Percentiles rank a stretch among this genome's conserved stretches.
Conservation (phyloP, 176 grass and related monocot species). For the sorghum (Sorghum bicolor) region DNA sequence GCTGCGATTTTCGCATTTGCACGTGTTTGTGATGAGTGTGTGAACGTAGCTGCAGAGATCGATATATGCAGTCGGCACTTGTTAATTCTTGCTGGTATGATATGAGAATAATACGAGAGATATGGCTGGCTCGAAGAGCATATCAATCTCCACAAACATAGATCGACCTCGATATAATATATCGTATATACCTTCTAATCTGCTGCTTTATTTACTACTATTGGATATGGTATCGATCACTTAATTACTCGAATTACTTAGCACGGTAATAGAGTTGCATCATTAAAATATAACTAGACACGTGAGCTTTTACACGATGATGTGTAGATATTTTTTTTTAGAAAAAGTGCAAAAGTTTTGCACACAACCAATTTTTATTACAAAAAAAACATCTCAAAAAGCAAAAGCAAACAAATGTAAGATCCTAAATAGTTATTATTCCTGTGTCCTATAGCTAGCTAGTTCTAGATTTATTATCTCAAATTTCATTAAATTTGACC, state of each 20-base stretch:
- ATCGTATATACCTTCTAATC: neutral
- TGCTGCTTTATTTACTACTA: neutral
- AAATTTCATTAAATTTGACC: too few species aligned
- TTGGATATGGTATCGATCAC: neutral
- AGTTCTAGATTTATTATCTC: too few species aligned
- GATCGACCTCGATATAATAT: too few species aligned
- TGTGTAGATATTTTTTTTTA: too few species aligned
- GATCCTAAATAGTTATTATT: too few species aligned
- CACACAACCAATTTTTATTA: too few species aligned
- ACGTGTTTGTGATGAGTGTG: conserved; percentile 36
- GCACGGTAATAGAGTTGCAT: neutral
- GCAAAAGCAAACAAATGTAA: too few species aligned
- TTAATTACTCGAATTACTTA: neutral
- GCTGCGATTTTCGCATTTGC: conserved; percentile 18
- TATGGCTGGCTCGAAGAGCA: neutral
- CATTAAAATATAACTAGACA: neutral
- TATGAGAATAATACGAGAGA: conserved; percentile 25
- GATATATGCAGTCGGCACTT: neutral
- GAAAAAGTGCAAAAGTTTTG: too few species aligned
- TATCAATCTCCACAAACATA: neutral
- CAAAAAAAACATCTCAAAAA: too few species aligned
- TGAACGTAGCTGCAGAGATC: neutral
- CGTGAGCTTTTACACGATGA: too few species aligned
- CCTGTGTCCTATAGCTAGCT: too few species aligned
- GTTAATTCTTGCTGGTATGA: neutral